Evolutionary conservation across 805 yeast genomes (phyloP).

Genomic region (Candida michaelii): DNA sequence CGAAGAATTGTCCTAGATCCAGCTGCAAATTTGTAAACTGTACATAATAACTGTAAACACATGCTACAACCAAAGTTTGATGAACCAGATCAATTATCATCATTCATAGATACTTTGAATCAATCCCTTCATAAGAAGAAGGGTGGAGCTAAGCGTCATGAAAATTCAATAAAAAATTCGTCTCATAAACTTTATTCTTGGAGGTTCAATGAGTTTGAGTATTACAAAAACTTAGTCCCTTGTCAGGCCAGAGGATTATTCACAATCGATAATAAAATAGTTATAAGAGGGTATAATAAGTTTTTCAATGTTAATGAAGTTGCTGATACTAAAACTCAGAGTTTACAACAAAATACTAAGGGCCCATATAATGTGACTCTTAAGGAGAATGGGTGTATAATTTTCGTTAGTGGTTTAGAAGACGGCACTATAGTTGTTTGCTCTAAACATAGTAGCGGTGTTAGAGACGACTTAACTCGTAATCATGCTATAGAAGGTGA

Average conservation of each 20-base stretch:
- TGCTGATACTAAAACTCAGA: slow-evolving; percentile 47
- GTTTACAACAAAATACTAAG: slow-evolving; percentile 42
- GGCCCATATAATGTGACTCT: slow-evolving; percentile 83
- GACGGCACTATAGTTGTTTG: slow-evolving; percentile 83
- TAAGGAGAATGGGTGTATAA: slow-evolving; percentile 94
- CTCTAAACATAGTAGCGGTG: slow-evolving; percentile 88
- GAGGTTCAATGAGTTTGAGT: slow-evolving; percentile 93
- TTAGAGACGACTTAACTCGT: slow-evolving; percentile 46
- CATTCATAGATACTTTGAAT: not conserved
- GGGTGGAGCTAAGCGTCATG: slow-evolving; percentile 23
- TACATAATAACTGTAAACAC: too few relatives aligned
- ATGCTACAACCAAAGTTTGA: slow-evolving; percentile 4
- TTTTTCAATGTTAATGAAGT: slow-evolving; percentile 83
- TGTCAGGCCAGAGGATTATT: slow-evolving; percentile 83
- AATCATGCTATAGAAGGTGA: slow-evolving; percentile 82
- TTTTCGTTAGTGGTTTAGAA: slow-evolving; percentile 71
- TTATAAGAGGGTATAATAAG: slow-evolving; percentile 89
- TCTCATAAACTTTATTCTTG: slow-evolving; percentile 42
- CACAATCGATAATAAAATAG: slow-evolving; percentile 50
- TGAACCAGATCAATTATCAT: not conserved
- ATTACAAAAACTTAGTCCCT: slow-evolving; percentile 64
- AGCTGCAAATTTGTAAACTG: too few relatives aligned
- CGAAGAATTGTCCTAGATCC: too few relatives aligned
- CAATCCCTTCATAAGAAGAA: slow-evolving; percentile 6
- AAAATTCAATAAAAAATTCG: slow-evolving; percentile 3